Evolutionary conservation across 1,139 yeast genomes (phyloP).

Genomic region (Scheffersomyces stambukii): DNA sequence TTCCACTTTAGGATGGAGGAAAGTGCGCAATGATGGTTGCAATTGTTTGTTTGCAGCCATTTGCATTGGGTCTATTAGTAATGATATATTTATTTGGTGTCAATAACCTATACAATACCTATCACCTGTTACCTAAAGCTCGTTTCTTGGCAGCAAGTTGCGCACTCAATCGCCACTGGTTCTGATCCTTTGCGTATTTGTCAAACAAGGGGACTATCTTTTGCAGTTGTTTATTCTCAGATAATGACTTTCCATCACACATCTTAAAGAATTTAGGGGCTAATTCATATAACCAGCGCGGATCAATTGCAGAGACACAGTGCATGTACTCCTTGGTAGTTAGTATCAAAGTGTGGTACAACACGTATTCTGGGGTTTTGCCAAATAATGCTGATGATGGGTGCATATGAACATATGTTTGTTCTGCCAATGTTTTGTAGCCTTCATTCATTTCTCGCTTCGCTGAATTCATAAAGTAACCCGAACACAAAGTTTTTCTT

Average conservation of each 20-base stretch:
- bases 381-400: slow-evolving; percentile 83
- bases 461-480: slow-evolving; percentile 84
- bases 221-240: slow-evolving; percentile 35
- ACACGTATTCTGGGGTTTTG: slow-evolving; percentile 70
- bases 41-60: too few relatives aligned
- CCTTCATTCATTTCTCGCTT: slow-evolving; percentile 60
- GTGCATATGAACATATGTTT: slow-evolving; percentile 78
- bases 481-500: slow-evolving; percentile 74
- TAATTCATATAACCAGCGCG: slow-evolving; percentile 76
- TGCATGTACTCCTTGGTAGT: slow-evolving; percentile 93
- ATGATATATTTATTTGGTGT: too few relatives aligned
- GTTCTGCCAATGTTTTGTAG: slow-evolving; percentile 72
- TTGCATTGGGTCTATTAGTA: too few relatives aligned
- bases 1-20: too few relatives aligned
- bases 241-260: slow-evolving; percentile 39
- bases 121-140: too few relatives aligned
- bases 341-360: slow-evolving; percentile 77
- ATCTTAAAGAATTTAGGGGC: slow-evolving; percentile 85
- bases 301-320: slow-evolving; percentile 75
- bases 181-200: slow-evolving; percentile 48
- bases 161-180: slow-evolving; percentile 39
- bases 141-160: too few relatives aligned
- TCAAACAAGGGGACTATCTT: slow-evolving; percentile 64
- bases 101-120: too few relatives aligned
- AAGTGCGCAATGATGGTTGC: too few relatives aligned